Conservation (phyloP, 305 asterid species). For the Fraxinus latifolia region DNA sequence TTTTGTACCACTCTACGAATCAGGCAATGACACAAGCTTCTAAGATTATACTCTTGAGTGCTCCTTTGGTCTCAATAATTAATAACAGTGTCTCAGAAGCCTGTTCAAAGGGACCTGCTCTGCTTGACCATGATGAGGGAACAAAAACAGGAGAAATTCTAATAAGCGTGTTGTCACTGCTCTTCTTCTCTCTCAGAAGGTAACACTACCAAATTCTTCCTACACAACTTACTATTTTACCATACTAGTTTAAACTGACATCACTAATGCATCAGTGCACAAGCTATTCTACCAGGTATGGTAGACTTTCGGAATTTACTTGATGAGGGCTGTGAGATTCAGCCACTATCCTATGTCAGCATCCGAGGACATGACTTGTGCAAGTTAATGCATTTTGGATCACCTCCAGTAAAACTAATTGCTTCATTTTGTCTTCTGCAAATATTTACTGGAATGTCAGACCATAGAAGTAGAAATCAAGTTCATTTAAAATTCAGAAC, state of each 20-base stretch:
- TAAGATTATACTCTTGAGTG: slow-evolving; percentile 58
- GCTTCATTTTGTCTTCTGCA: slow-evolving; percentile 78
- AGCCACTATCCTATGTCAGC: slow-evolving; percentile 48
- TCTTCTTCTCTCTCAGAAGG: slow-evolving; percentile 77
- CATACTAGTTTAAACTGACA: slow-evolving; percentile 24
- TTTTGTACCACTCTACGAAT: slow-evolving; percentile 70
- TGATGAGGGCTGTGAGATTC: slow-evolving; percentile 34
- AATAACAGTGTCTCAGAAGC: slow-evolving; percentile 52
- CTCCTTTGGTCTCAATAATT: slow-evolving; percentile 47
- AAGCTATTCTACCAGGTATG: slow-evolving; percentile 58
- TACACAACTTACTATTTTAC: not conserved
- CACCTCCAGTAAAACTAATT: slow-evolving; percentile 55
- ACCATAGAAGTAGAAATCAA: slow-evolving; percentile 28
- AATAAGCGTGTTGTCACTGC: slow-evolving; percentile 53
- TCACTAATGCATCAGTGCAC: slow-evolving; percentile 43
- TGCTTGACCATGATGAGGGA: slow-evolving; percentile 62
- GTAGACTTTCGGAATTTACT: slow-evolving; percentile 44
- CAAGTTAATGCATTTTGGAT: slow-evolving; percentile 85
- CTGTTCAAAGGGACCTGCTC: slow-evolving; percentile 72
- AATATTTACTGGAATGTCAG: slow-evolving; percentile 52
- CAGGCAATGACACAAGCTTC: slow-evolving; percentile 71
- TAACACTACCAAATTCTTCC: slow-evolving; percentile 21
- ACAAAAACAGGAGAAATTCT: slow-evolving; percentile 62
- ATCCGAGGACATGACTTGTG: slow-evolving; percentile 70
- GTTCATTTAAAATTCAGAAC: slow-evolving; percentile 40